Evolutionary conservation across 2,329 filamentous ascomycete species (phyloP).

Genomic region (Scolecobasidium constrictum): DNA sequence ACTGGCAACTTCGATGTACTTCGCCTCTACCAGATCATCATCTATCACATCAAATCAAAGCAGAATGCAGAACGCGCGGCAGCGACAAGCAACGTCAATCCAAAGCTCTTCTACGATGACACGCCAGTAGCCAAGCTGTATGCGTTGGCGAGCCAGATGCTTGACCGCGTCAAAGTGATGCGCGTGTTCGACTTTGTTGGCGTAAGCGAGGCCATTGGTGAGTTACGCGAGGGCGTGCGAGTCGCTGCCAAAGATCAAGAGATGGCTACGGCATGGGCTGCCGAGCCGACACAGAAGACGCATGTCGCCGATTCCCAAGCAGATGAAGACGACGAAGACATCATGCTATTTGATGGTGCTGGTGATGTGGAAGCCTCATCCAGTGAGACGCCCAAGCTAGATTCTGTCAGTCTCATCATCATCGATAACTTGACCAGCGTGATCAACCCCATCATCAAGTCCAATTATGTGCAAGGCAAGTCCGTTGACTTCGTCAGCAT

Average conservation of each 20-base stretch:
- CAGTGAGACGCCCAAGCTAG: not conserved
- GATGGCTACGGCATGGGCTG: not conserved
- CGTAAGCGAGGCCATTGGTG: conserved; percentile 33
- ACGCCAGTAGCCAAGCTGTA: conserved; percentile 12
- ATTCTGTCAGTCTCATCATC: conserved; percentile 20
- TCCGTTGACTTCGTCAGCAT: too few relatives aligned
- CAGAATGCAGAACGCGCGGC: not conserved
- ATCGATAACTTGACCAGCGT: conserved; percentile 29
- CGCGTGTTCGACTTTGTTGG: conserved; percentile 40
- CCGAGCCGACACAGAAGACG: conserved; percentile 5
- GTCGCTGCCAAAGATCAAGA: not conserved
- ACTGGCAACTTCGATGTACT: conserved; percentile 35
- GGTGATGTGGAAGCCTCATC: not conserved
- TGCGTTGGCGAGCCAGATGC: conserved; percentile 22
- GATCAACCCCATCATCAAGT: conserved; percentile 25
- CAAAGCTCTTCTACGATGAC: not conserved
- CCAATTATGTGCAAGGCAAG: conserved; percentile 24
- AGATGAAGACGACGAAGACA: conserved; percentile 11
- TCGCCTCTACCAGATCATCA: conserved; percentile 23
- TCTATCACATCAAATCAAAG: conserved; percentile 14
- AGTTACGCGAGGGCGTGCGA: conserved; percentile 29
- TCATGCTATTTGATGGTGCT: conserved; percentile 24
- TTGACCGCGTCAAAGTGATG: conserved; percentile 37
- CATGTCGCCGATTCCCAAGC: conserved; percentile 22
- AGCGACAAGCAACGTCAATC: conserved; percentile 3